Conservation (phyloP, 176 grass and related monocot genomes). For the Rhipidocladum racemiflorum region DNA sequence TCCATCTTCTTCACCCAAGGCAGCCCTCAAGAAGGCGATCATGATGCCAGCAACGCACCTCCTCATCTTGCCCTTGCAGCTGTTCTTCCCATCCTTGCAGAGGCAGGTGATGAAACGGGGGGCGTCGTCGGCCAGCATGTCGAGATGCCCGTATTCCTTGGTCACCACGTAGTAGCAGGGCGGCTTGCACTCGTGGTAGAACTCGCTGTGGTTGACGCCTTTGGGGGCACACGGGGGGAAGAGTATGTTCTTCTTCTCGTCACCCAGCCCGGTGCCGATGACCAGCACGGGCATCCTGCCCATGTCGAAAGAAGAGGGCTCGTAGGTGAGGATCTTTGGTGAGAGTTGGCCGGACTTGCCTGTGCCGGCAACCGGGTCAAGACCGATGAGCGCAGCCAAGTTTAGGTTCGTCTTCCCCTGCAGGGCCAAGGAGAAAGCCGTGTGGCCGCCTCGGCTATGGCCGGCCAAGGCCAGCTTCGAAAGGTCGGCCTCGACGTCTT, state of each 20-base stretch:
- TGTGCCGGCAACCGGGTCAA: slow-evolving; percentile 47
- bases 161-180: slow-evolving; percentile 58
- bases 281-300: slow-evolving; percentile 44
- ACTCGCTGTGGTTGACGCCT: slow-evolving; percentile 53
- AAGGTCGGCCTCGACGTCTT: slow-evolving; percentile 38
- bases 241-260: slow-evolving; percentile 40
- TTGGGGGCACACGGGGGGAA: slow-evolving; percentile 46
- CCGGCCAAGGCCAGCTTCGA: slow-evolving; percentile 42
- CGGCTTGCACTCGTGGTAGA: slow-evolving; percentile 49
- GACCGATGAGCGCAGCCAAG: slow-evolving; percentile 45
- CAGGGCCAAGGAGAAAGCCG: slow-evolving; percentile 47
- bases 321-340: slow-evolving; percentile 51
- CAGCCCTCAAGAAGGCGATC: slow-evolving; percentile 47
- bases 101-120: slow-evolving; percentile 34
- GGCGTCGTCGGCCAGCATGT: slow-evolving; percentile 53
- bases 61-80: slow-evolving; percentile 52
- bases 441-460: slow-evolving; percentile 61
- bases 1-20: slow-evolving; percentile 9
- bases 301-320: slow-evolving; percentile 37
- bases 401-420: slow-evolving; percentile 32
- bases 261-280: slow-evolving; percentile 49
- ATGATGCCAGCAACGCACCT: slow-evolving; percentile 43
- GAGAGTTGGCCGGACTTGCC: slow-evolving; percentile 9
- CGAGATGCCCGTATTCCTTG: slow-evolving; percentile 56
- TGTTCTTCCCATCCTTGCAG: slow-evolving; percentile 49